Conservation (phyloP, 208 protist genomes). For the Entamoeba moshkovskii region DNA sequence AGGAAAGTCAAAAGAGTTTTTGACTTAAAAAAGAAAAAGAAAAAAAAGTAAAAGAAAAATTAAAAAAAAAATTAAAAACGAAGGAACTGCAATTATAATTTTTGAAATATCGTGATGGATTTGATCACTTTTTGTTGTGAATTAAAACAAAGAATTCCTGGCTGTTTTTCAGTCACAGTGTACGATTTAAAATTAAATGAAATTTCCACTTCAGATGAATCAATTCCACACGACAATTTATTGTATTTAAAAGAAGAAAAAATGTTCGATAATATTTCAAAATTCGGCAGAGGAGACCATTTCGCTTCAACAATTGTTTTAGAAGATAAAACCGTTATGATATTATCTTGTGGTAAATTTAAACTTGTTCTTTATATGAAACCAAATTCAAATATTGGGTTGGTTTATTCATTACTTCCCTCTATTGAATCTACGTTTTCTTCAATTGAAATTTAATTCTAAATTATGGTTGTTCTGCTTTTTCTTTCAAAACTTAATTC, state of each 20-base stretch:
- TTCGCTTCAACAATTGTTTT: background rate
- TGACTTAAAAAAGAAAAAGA: too few species aligned
- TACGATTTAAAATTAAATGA: background rate
- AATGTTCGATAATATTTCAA: background rate
- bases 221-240: background rate
- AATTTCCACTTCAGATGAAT: background rate
- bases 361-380: background rate
- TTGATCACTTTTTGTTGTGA: background rate
- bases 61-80: too few species aligned
- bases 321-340: background rate
- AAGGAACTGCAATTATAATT: too few species aligned
- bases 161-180: background rate
- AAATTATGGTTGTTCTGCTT: too few species aligned
- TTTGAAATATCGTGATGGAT: too few species aligned
- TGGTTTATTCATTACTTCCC: background rate
- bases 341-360: background rate
- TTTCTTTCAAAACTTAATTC: too few species aligned
- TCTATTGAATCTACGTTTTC: background rate
- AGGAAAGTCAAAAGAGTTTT: too few species aligned
- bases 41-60: too few species aligned
- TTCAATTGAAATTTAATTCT: background rate
- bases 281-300: background rate
- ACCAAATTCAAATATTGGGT: background rate
- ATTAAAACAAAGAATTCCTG: background rate
- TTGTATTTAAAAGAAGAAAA: background rate